Evolutionary conservation across 176 grass and related monocot species (phyloP), one percentile per base, ranked within the genome.

Genomic region (Triticum timopheevii): DNA sequence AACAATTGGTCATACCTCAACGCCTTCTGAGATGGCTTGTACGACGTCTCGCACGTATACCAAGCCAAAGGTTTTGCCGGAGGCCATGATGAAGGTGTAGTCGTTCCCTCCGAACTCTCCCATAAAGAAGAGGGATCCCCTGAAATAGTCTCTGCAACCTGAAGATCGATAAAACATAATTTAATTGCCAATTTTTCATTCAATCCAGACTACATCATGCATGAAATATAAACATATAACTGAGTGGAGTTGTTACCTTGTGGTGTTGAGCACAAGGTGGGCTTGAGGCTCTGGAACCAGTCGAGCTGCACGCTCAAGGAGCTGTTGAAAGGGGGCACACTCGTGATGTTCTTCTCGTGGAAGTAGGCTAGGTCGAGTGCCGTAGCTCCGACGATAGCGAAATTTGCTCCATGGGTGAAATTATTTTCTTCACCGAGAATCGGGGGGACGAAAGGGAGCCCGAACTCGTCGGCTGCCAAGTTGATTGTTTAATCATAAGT

Each of bases 231-330:
- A 44, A 44, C 42, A 44, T 44, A 44, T 44, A 44, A 44, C 42
- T 44, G 42, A 44, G 42, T 44, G 42, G 42, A 44, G 42, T 44
- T 44, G 42, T 1, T 39, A 70, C 87, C 69, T 65, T 80, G 19
- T 13, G 80, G 27, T 73, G 87, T 83, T 36, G 61, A 77, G 84
- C 88, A 90, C 56, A 90, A 30, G 68, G 65, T 50, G 22, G 89
- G 89, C 50, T 89, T 89, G 33, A 89, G 59, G 65, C 52, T 70
- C 27, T 72, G 23, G 82, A 89, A 89, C 87, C 87, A 89, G 10
- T 69, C 74, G 13, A 89, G 73, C 71, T 89, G 82, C 82, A 89
- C 87, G 64, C 71, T 80, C 7, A 89, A 27, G 19, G 87, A 80
- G 69, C 16, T 85, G 56, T 89, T 89, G 13, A 40, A 85, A 35